A percentile compares a stretch with the other conserved stretches of the same genome.
Evolutionary conservation across 345 rosid genomes (phyloP).

Genomic region (Bruguiera sexangula): DNA sequence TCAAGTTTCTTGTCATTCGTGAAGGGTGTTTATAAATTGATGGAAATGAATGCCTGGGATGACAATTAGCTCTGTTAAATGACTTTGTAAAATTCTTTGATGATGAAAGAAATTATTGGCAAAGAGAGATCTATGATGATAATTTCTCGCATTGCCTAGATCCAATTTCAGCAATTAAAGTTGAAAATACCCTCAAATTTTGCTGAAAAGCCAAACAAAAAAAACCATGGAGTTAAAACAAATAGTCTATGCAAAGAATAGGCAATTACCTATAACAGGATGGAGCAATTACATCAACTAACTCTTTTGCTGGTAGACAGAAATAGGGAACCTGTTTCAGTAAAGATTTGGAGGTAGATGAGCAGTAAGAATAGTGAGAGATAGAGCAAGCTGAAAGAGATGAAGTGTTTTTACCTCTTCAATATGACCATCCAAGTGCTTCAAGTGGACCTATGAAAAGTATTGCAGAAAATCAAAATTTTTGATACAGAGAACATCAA

Average conservation of each 20-base stretch:
- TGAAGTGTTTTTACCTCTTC: conserved; percentile 60
- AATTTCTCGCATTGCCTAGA: no score
- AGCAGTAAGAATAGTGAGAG: conserved; percentile 31
- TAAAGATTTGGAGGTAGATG: conserved; percentile 35
- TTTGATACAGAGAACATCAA: neutral
- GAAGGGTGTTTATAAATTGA: no score
- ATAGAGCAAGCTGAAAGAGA: conserved; percentile 18
- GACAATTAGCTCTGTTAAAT: no score
- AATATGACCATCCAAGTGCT: conserved; percentile 92
- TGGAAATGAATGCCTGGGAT: no score
- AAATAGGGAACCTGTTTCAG: conserved; percentile 96
- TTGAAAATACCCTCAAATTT: no score
- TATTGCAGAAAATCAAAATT: conserved; percentile 16
- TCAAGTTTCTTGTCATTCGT: no score
- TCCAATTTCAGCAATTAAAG: no score
- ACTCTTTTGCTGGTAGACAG: conserved; percentile 91
- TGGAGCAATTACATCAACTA: conserved; percentile 90
- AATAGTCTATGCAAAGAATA: neutral
- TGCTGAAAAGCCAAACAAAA: no score
- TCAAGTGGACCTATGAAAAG: conserved; percentile 71
- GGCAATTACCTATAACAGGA: conserved; percentile 84
- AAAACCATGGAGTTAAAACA: no score
- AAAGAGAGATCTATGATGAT: no score
- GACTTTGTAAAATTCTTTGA: neutral
- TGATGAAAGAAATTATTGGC: neutral